Evolutionary conservation across 2,329 filamentous ascomycete genomes (phyloP).

Genomic region (Ophiostoma populinum): DNA sequence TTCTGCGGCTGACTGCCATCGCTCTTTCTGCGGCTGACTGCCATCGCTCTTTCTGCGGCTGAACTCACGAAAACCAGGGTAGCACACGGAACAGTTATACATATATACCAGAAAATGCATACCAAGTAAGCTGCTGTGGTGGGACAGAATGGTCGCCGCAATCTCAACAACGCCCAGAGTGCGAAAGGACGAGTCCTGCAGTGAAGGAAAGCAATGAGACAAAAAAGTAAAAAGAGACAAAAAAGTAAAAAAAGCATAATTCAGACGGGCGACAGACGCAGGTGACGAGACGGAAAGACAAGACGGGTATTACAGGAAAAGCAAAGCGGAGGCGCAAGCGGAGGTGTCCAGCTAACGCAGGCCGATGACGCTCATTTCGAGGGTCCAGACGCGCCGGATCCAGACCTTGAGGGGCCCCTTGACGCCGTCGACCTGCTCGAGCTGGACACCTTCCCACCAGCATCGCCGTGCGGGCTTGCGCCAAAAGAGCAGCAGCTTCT

Average conservation of each 20-base stretch:
- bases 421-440: conserved; percentile 77
- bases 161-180: too few relatives aligned
- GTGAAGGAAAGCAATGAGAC: too few relatives aligned
- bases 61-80: too few relatives aligned
- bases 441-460: conserved; percentile 97
- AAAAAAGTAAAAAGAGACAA: background rate
- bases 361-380: conserved; percentile 94
- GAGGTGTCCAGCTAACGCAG: conserved; percentile 39
- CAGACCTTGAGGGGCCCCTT: conserved; percentile 90
- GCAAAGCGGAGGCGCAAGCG: background rate
- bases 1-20: too few relatives aligned
- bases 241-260: background rate
- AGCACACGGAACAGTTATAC: too few relatives aligned
- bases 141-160: too few relatives aligned
- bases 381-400: conserved; percentile 95
- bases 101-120: too few relatives aligned
- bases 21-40: too few relatives aligned
- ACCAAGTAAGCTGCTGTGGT: too few relatives aligned
- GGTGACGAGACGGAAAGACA: background rate
- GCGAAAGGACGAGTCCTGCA: too few relatives aligned
- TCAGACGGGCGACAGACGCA: too few relatives aligned
- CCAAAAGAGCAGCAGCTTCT: conserved; percentile 96
- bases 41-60: too few relatives aligned
- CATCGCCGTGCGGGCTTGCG: conserved; percentile 88
- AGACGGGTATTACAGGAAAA: background rate